Base-by-base conservation (phyloP, 179 eudicot species). In the Pouteria campechiana region DNA sequence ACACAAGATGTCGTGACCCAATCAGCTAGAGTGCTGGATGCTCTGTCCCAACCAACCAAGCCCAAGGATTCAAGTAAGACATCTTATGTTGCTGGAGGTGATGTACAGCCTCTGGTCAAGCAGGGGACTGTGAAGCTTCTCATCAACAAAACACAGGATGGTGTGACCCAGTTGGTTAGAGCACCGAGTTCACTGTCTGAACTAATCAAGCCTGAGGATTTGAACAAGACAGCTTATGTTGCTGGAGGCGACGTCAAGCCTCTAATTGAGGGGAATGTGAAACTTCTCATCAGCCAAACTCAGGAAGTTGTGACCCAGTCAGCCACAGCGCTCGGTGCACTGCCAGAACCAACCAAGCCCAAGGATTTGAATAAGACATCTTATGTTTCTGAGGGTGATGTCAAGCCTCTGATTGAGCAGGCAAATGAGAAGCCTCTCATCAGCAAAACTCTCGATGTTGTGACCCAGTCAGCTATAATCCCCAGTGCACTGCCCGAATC, bases 381-480 rank as follows among this genome's bases (percentile, higher is more conserved):
- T 50, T 77, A 58, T 49, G 69, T 84, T 40, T 56, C 83, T 27
- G 75, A 72, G 59, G 92, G 83, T 35, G 78, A 72, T 64, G 75
- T 78, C 52, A 69, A 59, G 52, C 75, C 86, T 59, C 62, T 81
- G 29, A 75, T 81, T 40, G 72, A 64, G 63, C 37, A 78, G 54
- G 93, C 86, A 14, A 81, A 78, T n/a, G n/a, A n/a, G 75, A 81
- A 84, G 68, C 86, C 81, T 45, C 69, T 84, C 68, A 59, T 75
- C 22, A 81, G 90, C 60, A 81, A 74, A 42, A 63, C 78, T 39
- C 83, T 67, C 56, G 73, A 59, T 57, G 72, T 79, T 57, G 90
- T 78, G 10, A 67, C 90, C 42, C 76, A 83, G 46, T 79, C 94
- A 42, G 94, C 94, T 54, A 67, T 86, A 55, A 86, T 74, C 32